Base-by-base conservation (phyloP, 805 yeast genomes). In the Blastobotrys chiropterorum region DNA sequence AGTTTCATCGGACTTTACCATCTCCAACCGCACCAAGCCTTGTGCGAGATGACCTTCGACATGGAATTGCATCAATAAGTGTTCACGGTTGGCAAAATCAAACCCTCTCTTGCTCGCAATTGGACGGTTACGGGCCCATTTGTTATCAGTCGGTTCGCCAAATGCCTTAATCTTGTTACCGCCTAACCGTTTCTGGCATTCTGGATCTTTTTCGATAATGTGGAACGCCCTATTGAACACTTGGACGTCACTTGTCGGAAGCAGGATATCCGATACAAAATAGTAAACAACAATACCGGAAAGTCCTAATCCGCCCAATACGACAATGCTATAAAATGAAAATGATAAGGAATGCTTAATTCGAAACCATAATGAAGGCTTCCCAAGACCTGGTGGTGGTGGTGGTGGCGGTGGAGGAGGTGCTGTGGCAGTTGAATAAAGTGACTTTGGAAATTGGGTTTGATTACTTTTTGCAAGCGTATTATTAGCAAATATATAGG, bases 191-290 rank as follows among this genome's bases (percentile, higher is more conserved):
- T 73, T 70, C 59, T 82, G 82, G 2, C 85, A 83, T 39, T 66
- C 67, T 47, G 76, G 75, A 66, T 85, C 87, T 53, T 83, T 73
- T 63, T 90, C 92, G 39, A 89, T 79, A 60, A 86, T 70, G 11
- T 80, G 77, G 31, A 90, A 90, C 1, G 95, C 95, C 59, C 88
- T 79, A 70, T 90, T 90, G 73, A 90, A 90, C 1, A 95, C 81
- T 57, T 85, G 86, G 0, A 96, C 90, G 64, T 90, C 97, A 20
- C 96, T 95, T 1, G 95, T 84, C 7, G 97, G 97, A 46, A 90
- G 78, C 58, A 88, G 81, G 31, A 90, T 70, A 65, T 90, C 97
- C 8, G 84, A 75, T n/a, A 85, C 77, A 19, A 90, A 79, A 56
- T 88, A 75, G 66, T 87, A 90, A 6, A 87, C 73, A 17, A 90